A percentile compares a stretch with the other conserved stretches of the same genome.
Evolutionary conservation across 2,329 filamentous ascomycete species (phyloP).

Genomic region (Monilinia laxa): DNA sequence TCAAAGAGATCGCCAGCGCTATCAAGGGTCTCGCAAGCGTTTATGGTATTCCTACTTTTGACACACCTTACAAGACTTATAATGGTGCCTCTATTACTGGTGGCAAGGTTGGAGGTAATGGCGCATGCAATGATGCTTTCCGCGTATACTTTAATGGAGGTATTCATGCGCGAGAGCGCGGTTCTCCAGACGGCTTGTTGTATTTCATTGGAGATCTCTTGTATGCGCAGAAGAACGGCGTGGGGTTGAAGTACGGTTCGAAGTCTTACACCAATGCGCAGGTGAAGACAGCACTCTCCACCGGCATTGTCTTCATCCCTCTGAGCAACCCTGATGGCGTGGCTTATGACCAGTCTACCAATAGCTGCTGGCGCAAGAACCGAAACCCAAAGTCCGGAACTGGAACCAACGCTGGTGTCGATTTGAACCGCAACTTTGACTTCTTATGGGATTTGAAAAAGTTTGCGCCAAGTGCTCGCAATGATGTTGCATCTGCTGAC

Average conservation of each 20-base stretch:
- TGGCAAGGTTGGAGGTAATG: slow-evolving; percentile 47
- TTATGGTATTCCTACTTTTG: slow-evolving; percentile 45
- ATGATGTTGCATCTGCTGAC: slow-evolving; percentile 44
- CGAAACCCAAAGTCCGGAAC: slow-evolving; percentile 47
- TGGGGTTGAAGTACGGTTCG: slow-evolving; percentile 52
- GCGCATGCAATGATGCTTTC: slow-evolving; percentile 45
- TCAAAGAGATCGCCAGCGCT: slow-evolving; percentile 45
- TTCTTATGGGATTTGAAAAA: slow-evolving; percentile 55
- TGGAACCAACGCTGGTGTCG: slow-evolving; percentile 46
- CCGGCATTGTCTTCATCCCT: slow-evolving; percentile 54
- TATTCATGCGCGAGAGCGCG: slow-evolving; percentile 59
- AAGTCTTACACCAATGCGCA: slow-evolving; percentile 53
- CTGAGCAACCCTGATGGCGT: slow-evolving; percentile 57
- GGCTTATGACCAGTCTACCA: slow-evolving; percentile 49
- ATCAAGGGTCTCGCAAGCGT: slow-evolving; percentile 44
- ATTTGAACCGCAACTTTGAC: slow-evolving; percentile 59
- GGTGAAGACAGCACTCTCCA: slow-evolving; percentile 51
- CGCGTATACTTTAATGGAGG: slow-evolving; percentile 54
- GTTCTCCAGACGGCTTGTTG: slow-evolving; percentile 55
- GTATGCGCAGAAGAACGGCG: slow-evolving; percentile 50
- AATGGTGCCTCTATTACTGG: slow-evolving; percentile 44
- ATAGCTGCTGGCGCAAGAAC: slow-evolving; percentile 57
- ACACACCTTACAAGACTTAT: slow-evolving; percentile 46
- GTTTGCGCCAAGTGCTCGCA: slow-evolving; percentile 45
- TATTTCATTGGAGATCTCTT: slow-evolving; percentile 60